These are phyloP conservation scores for Alternaria sp. DNA, from an alignment of 2,329 filamentous ascomycete genomes.

Conservation along the genomic window DNA sequence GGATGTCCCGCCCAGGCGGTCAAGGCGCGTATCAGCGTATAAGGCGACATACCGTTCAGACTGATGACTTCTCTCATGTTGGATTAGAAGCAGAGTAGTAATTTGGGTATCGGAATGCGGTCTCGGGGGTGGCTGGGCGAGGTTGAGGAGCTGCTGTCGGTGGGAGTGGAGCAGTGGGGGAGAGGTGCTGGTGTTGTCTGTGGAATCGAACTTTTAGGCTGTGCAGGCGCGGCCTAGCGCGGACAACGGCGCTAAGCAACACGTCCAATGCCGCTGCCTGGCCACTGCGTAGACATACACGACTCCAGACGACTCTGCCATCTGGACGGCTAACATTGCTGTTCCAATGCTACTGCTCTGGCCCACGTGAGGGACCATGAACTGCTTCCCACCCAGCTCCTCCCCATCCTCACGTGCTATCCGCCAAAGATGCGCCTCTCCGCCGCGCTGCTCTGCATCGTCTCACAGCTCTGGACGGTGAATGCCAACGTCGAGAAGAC, in stretches of 20 bases:
- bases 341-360: conserved; percentile 17
- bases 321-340: not conserved
- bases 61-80: conserved; percentile 99
- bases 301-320: not conserved
- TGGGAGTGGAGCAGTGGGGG: conserved; percentile 25
- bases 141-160: conserved; percentile 31
- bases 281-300: conserved; percentile 3
- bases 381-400: not conserved
- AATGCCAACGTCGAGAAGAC: conserved; percentile 87
- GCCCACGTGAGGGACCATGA: conserved; percentile 24
- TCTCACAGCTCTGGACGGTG: conserved; percentile 46
- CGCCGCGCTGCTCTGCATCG: conserved; percentile 41
- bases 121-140: conserved; percentile 27
- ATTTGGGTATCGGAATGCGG: conserved; percentile 44
- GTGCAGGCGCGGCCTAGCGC: conserved; percentile 13
- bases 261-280: conserved; percentile 17
- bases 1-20: conserved; percentile 49
- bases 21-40: conserved; percentile 49
- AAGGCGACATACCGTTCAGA: conserved; percentile 83
- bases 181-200: conserved; percentile 31
- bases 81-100: conserved; percentile 43
- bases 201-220: conserved; percentile 24
- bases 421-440: conserved; percentile 46
- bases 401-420: conserved; percentile 9
- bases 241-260: conserved; percentile 18